These are phyloP conservation scores for Spergularia azorica DNA, from an alignment of 179 eudicot species.

Conservation along the genomic window DNA sequence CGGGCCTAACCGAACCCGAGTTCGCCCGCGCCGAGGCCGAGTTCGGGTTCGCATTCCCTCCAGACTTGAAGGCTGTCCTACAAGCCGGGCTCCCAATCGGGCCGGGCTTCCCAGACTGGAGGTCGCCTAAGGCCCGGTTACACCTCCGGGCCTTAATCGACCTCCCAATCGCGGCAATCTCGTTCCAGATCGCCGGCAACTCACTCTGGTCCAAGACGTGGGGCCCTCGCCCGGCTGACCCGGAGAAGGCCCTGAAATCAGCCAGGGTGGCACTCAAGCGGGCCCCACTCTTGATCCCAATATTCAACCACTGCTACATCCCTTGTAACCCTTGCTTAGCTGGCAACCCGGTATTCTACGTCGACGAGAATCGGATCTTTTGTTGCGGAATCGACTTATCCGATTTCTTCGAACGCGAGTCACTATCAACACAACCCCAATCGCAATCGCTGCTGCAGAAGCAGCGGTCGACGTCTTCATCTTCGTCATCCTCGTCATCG, in stretches of 20 bases:
- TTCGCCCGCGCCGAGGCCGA: conserved; percentile 73
- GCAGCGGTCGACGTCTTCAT: conserved; percentile 41
- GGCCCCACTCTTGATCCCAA: conserved; percentile 74
- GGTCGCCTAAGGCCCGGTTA: conserved; percentile 60
- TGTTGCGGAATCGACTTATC: conserved; percentile 73
- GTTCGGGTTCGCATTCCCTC: conserved; percentile 79
- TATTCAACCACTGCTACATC: conserved; percentile 73
- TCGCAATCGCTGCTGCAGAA: conserved; percentile 23
- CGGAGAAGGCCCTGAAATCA: conserved; percentile 58
- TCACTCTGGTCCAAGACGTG: conserved; percentile 72
- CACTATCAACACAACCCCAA: conserved; percentile 10
- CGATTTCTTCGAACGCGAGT: conserved; percentile 74
- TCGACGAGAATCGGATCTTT: conserved; percentile 72
- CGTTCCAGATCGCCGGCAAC: conserved; percentile 69
- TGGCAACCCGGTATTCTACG: conserved; percentile 78
- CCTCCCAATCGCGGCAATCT: conserved; percentile 74
- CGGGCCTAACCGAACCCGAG: conserved; percentile 72
- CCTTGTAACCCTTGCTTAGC: conserved; percentile 77
- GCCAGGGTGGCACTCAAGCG: conserved; percentile 61
- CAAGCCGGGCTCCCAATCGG: conserved; percentile 75
- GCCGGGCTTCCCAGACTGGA: conserved; percentile 91
- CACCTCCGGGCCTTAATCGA: conserved; percentile 63
- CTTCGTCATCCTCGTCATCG: conserved; percentile 27
- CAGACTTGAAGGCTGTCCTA: conserved; percentile 73
- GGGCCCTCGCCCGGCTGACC: conserved; percentile 69